A percentile compares a stretch with the other conserved stretches of the same genome.
Evolutionary conservation across 768 basidiomycete species (phyloP).

Genomic region (Clitopilus passeckerianus): DNA sequence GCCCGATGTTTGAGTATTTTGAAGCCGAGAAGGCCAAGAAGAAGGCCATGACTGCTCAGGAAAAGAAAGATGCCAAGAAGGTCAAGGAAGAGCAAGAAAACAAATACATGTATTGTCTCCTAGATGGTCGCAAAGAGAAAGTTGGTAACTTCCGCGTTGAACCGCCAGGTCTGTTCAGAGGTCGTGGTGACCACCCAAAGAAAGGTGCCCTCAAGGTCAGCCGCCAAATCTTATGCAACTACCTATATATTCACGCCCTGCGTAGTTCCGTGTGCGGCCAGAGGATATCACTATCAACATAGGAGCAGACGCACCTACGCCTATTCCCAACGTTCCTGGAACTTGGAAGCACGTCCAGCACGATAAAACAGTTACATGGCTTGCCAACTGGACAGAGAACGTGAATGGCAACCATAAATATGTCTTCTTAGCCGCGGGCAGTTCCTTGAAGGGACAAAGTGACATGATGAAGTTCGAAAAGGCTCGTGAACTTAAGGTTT

Average conservation of each 20-base stretch:
- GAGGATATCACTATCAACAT: constrained; percentile 98
- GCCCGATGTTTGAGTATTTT: constrained; percentile 90
- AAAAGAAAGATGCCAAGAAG: constrained; percentile 91
- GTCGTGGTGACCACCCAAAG: constrained; percentile 97
- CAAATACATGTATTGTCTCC: constrained; percentile 78
- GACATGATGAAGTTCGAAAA: constrained; percentile 99
- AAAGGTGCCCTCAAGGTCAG: constrained; percentile 91
- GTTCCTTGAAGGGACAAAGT: constrained; percentile 96
- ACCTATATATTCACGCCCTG: background rate
- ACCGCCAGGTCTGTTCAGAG: constrained; percentile 97
- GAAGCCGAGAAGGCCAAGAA: constrained; percentile 91
- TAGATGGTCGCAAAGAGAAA: constrained; percentile 97
- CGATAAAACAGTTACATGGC: constrained; percentile 97
- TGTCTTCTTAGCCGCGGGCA: constrained; percentile 96
- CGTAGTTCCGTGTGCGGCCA: constrained; percentile 79
- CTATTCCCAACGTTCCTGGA: constrained; percentile 88
- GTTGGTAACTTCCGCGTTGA: constrained; percentile 98
- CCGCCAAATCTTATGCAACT: constrained; percentile 1
- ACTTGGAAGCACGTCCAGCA: constrained; percentile 86
- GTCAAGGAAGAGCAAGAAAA: constrained; percentile 79
- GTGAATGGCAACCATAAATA: constrained; percentile 95
- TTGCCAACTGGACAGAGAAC: constrained; percentile 99
- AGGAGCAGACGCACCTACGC: constrained; percentile 66
- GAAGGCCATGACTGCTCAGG: constrained; percentile 76
- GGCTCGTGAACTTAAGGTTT: constrained; percentile 90